Evolutionary conservation across 2,329 filamentous ascomycete species (phyloP), one percentile per base, ranked within the genome.

Genomic region (Cladosporium sp.): DNA sequence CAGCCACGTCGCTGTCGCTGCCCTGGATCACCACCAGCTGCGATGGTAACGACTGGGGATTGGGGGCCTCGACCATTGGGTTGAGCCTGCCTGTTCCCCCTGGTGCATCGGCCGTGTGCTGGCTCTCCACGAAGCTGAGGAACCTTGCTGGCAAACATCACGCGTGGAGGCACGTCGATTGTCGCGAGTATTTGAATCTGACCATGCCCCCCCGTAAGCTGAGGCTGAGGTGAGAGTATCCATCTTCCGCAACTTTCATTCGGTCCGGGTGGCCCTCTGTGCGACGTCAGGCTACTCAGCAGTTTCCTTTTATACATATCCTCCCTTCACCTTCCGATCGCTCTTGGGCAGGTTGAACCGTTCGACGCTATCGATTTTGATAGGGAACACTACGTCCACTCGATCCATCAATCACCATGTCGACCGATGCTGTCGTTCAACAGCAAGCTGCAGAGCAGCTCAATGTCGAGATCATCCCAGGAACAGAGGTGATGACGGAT

Each of bases 401-500:
- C 22, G 22, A 36, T n/a, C 1, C 32, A 36, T 8, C 19, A 41
- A 19, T 39, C 37, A 20, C n/a, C 17, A 39, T 39, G 37, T 39
- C 37, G 37, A 17, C 37, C 11, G 19, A 41, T 8, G 19, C 19
- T 6, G 45, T 36, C 1, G 27, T 48, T 11, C 36, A 58, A 32
- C 52, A 49, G 24, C 50, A 47, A 22, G 53, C 55, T 50, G 56
- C 57, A 3, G 52, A 53, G 34, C 56, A 59, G 42, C 53, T 61
- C 19, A 41, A 63, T 45, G 54, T 61, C 43, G 62, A 64, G 43
- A 56, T 64, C 50, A 59, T 64, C 6, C 61, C 61, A 5, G 62
- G 61, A 7, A 63, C 61, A 9, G 62, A 64, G 52, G 55, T 64
- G 20, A 64, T 64, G 61, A 60, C 50, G 38, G 61, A 63, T 56